Evolutionary conservation across 495 filamentous ascomycete species (phyloP).

Genomic region (Talaromyces thailandensis): DNA sequence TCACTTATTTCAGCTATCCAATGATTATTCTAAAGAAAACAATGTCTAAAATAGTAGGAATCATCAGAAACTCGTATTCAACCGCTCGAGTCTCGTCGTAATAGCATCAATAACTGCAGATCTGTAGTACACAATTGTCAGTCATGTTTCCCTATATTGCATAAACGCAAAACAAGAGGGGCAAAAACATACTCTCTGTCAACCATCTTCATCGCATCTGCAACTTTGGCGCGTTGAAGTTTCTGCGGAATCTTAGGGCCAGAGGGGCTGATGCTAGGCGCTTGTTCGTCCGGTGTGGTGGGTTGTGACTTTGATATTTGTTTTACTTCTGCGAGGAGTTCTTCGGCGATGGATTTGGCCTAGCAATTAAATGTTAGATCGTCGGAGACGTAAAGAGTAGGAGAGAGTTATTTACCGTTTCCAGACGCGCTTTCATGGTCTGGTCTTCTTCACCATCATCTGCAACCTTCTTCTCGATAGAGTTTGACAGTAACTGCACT

Average conservation of each 20-base stretch:
- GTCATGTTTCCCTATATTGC: background rate
- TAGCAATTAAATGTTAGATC: slow-evolving; percentile 10
- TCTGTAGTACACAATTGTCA: slow-evolving; percentile 12
- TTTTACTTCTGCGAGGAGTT: slow-evolving; percentile 43
- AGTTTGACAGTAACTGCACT: slow-evolving; percentile 40
- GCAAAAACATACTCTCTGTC: slow-evolving; percentile 50
- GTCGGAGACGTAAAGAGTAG: background rate
- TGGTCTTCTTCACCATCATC: slow-evolving; percentile 18
- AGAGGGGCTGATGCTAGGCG: slow-evolving; percentile 19
- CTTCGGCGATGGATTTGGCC: slow-evolving; percentile 38
- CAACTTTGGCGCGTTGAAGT: slow-evolving; percentile 56
- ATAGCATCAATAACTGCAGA: slow-evolving; percentile 33
- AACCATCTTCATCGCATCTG: slow-evolving; percentile 60
- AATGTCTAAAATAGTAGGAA: background rate
- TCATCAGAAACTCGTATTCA: slow-evolving; percentile 15
- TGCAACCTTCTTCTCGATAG: slow-evolving; percentile 15
- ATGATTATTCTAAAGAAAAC: background rate
- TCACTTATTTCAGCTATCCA: background rate
- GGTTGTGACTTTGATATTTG: slow-evolving; percentile 23
- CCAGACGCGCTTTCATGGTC: slow-evolving; percentile 25
- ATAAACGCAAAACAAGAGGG: background rate
- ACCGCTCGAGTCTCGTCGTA: slow-evolving; percentile 29
- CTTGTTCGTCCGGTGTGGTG: slow-evolving; percentile 18
- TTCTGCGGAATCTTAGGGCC: slow-evolving; percentile 53
- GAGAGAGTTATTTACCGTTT: slow-evolving; percentile 20